Conservation (phyloP, 495 filamentous ascomycete genomes). For the Annulohypoxylon bovei region DNA sequence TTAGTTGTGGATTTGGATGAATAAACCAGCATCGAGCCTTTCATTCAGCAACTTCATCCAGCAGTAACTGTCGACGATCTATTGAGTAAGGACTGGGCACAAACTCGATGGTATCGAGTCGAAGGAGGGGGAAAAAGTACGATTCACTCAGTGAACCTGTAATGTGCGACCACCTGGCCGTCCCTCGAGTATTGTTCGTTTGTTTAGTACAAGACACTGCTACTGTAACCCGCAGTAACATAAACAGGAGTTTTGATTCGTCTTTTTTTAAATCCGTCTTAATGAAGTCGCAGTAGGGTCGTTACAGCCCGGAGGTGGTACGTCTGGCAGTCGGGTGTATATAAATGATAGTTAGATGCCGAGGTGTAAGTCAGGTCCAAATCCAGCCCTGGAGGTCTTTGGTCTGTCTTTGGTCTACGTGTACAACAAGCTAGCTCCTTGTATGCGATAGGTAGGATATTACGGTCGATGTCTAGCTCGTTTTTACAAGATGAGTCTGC, state of each 20-base stretch:
- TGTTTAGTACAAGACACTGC: slow-evolving; percentile 1
- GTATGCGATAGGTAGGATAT: slow-evolving; percentile 13
- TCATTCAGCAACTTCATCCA: background rate
- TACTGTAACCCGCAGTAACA: slow-evolving; percentile 10
- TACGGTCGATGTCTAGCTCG: slow-evolving; percentile 19
- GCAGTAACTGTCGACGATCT: background rate
- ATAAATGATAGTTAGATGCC: slow-evolving; percentile 12
- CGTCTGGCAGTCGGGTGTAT: slow-evolving; percentile 11
- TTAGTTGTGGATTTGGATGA: slow-evolving; percentile 8
- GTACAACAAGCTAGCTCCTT: slow-evolving; percentile 13
- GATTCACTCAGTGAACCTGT: slow-evolving; percentile 23
- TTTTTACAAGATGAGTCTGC: slow-evolving; percentile 13
- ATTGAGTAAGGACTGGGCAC: slow-evolving; percentile 15
- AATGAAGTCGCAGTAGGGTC: slow-evolving; percentile 21
- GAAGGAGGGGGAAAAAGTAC: slow-evolving; percentile 8
- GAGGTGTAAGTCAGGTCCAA: slow-evolving; percentile 21
- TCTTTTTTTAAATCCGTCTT: slow-evolving; percentile 19
- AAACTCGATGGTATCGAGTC: slow-evolving; percentile 18
- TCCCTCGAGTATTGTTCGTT: slow-evolving; percentile 4
- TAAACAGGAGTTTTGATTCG: slow-evolving; percentile 27
- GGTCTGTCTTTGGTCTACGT: slow-evolving; percentile 15
- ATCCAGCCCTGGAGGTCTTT: background rate
- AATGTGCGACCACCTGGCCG: slow-evolving; percentile 34
- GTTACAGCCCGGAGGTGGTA: slow-evolving; percentile 12
- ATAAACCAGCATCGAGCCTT: slow-evolving; percentile 28